Evolutionary conservation across 1,284 basidiomycete genomes (phyloP), one percentile per base, ranked within the genome.

Genomic region (Fomitopsis palustris): DNA sequence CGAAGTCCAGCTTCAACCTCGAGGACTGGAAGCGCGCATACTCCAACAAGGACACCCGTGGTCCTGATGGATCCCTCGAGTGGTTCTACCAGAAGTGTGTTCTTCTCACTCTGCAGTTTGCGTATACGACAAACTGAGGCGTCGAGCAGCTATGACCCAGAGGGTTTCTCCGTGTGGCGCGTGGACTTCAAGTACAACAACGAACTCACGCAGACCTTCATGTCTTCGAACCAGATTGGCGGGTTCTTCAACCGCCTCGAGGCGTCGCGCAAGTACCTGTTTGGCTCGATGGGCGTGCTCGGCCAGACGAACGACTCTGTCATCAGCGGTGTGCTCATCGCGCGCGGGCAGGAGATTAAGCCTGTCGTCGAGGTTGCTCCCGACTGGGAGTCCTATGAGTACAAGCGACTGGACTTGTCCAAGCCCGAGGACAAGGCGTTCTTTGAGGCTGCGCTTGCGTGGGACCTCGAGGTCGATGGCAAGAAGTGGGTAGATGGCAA

Each of bases 11-110:
- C 16, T 92, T 98, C 81, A 95, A 95, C 81, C 88, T 98, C 60
- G 96, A 98, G 76, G 95, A 98, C 79, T 97, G 93, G 93, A 98
- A 98, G 81, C 88, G 95, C 56, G 89, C 92, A 60, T 98, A 98
- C 84, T 97, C 95, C 68, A 98, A 98, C 89, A 89, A 91, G 77
- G 96, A 98, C 59, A 98, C 96, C 39, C 87, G 92, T 60, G 90
- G 89, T 39, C 64, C 87, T 23, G 86, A 75, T 54, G 91, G 91
- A 60, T 69, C 90, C 51, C 66, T 93, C 25, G 90, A 93, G 73
- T 96, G 93, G 93, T 90, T 96, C 84, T 94, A 95, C 81, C 71
- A 93, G 75, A 88, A 95, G 90, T 93, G 67, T 57, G 86, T 77
- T 17, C 16, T 3, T 69, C 25, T 23, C 4, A 25, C n/a, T 9